These are phyloP conservation scores for Starmerella cellae DNA, from an alignment of 805 yeast genomes.

Conservation along the genomic window DNA sequence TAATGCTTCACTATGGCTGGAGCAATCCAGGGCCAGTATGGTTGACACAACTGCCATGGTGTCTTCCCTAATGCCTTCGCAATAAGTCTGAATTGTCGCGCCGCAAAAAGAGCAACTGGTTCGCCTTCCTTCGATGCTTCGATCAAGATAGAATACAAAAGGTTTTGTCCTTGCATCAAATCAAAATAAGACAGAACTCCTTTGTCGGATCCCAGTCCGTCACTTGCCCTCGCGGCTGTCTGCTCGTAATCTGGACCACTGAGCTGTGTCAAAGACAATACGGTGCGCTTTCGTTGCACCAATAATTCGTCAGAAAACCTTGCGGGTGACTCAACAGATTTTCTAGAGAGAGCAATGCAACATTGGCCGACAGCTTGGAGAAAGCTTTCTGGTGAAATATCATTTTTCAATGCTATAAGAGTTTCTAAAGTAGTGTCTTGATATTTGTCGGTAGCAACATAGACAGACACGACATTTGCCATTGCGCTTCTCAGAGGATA, in stretches of 20 bases:
- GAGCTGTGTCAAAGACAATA: slow-evolving; percentile 3
- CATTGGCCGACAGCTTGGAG: slow-evolving; percentile 4
- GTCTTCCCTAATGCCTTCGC: slow-evolving; percentile 46
- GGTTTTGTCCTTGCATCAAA: slow-evolving; percentile 11
- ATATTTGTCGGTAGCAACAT: slow-evolving; percentile 5
- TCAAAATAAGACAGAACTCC: slow-evolving; percentile 9
- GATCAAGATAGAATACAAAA: slow-evolving; percentile 38
- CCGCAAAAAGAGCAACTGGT: slow-evolving; percentile 51
- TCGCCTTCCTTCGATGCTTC: slow-evolving; percentile 52
- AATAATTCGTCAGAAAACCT: slow-evolving; percentile 4
- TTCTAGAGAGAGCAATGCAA: slow-evolving; percentile 5
- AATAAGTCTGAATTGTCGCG: slow-evolving; percentile 46
- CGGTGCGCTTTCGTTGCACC: slow-evolving; percentile 1
- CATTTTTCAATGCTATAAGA: slow-evolving; percentile 1
- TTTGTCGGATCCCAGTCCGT: not conserved
- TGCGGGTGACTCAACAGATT: not conserved
- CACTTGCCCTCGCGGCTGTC: not conserved
- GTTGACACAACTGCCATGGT: slow-evolving; percentile 68
- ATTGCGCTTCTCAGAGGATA: slow-evolving; percentile 7
- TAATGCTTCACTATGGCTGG: slow-evolving; percentile 11
- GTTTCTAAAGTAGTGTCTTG: slow-evolving; percentile 9
- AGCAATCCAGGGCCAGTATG: slow-evolving; percentile 41
- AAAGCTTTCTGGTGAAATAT: slow-evolving; percentile 6
- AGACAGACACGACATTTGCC: slow-evolving; percentile 6
- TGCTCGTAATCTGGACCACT: not conserved